phyloP scores from a whole-genome alignment of 768 basidiomycete genomes.

The Trametes meyenii region DNA sequence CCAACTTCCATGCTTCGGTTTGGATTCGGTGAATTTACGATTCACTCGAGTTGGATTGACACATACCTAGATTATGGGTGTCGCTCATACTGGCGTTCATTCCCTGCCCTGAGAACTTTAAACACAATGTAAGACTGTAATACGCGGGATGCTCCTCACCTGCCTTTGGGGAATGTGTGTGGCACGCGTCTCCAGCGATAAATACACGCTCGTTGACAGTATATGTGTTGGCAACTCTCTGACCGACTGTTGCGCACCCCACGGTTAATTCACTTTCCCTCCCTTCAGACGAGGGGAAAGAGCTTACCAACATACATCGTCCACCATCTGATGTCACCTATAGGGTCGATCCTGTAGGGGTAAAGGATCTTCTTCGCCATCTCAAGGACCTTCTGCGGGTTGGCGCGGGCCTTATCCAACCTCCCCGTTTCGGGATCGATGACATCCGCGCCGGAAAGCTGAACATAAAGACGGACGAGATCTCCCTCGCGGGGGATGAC shows the following conservation, averaged over 20 bases:
- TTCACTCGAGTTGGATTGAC: neutral
- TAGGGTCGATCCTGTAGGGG: conserved; percentile 21
- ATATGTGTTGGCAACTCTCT: conserved; percentile 57
- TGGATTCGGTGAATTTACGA: neutral
- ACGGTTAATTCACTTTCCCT: neutral
- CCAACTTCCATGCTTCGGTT: conserved; percentile 53
- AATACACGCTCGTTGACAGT: conserved; percentile 51
- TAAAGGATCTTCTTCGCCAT: conserved; percentile 55
- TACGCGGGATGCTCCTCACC: conserved; percentile 27
- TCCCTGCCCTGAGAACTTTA: conserved; percentile 41
- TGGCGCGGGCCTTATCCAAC: conserved; percentile 54
- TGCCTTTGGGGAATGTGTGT: conserved; percentile 48
- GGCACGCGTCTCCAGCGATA: conserved; percentile 60
- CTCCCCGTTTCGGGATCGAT: conserved; percentile 50
- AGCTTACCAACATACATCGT: conserved; percentile 50
- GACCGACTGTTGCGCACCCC: conserved; percentile 45
- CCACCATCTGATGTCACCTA: conserved; percentile 49
- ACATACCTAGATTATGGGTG: conserved; percentile 50
- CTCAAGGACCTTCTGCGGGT: conserved; percentile 47
- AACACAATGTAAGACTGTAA: neutral
- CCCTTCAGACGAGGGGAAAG: conserved; percentile 15
- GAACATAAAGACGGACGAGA: conserved; percentile 71
- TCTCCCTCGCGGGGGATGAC: conserved; percentile 74
- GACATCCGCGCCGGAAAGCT: conserved; percentile 51
- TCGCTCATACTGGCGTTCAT: conserved; percentile 61